Conservation (phyloP, 257 asterid species). For the Perilla frutescens region DNA sequence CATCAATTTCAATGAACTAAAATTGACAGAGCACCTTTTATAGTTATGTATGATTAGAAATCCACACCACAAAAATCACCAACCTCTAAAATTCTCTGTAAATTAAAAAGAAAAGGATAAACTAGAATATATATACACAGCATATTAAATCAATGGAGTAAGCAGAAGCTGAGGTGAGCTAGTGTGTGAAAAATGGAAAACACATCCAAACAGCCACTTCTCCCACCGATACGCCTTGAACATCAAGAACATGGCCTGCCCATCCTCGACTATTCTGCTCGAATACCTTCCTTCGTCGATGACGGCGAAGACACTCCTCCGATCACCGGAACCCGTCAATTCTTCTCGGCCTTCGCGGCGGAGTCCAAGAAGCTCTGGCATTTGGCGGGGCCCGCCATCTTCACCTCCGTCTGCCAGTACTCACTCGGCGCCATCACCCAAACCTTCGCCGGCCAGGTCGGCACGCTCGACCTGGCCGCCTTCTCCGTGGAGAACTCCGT, state of each 20-base stretch:
- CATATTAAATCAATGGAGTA: too few species aligned
- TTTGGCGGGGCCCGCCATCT: constrained; percentile 55
- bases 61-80: constrained; percentile 5
- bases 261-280: not conserved
- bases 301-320: constrained; percentile 45
- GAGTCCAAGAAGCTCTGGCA: constrained; percentile 55
- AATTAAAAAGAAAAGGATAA: not conserved
- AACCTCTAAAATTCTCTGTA: not conserved
- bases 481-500: constrained; percentile 58
- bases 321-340: constrained; percentile 26
- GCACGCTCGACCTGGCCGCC: constrained; percentile 60
- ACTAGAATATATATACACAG: too few species aligned
- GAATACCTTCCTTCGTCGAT: constrained; percentile 27
- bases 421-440: constrained; percentile 65
- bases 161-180: too few species aligned
- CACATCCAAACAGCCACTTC: too few species aligned
- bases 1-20: too few species aligned
- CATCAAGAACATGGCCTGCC: too few species aligned
- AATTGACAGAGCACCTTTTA: too few species aligned
- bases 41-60: not conserved
- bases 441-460: constrained; percentile 62
- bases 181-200: too few species aligned
- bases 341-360: constrained; percentile 32
- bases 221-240: too few species aligned
- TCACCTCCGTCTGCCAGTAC: constrained; percentile 55